Evolutionary conservation across 225 moss, liverwort and hornwort genomes (phyloP), one percentile per base, ranked within the genome.

Genomic region (Straminergon stramineum): DNA sequence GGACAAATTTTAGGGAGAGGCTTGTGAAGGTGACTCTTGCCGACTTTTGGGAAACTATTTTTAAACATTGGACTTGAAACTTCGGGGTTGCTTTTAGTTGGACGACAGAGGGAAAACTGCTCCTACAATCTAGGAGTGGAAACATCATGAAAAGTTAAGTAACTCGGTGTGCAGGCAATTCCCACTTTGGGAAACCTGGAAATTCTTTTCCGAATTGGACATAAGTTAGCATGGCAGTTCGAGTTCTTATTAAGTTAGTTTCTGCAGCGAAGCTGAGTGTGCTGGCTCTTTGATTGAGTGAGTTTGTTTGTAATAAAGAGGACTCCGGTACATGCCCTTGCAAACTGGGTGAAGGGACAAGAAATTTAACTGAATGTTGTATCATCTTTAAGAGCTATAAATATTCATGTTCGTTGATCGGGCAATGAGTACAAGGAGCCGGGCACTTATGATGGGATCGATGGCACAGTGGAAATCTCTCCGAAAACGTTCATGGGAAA

Each of bases 1-100:
- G 0, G 3, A 2, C 1, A 7, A 58, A 27, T 18, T 58, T 27
- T 2, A 58, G 6, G 7, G 11, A 28, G 28, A 60, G 28, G 6
- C 19, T 39, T 41, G 30, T 39, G 39, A 39, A 12, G 28, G 39
- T 3, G 17, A 18, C 28, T 48, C 11, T 79, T 28, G 28, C 28
- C 3, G 0, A 58, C 17, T 56, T 39, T 2, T 5, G 3, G 13
- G 19, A 19, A 39, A 35, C 11, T 35, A 21, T 3, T 4, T 35
- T 23, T 35, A n/a, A 69, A 8, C 13, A 57, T n/a, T 57, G 11
- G 3, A 16, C 8, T 16, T n/a, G 27, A 39, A 57, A 57, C 24
- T 39, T 27, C 27, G 6, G 7, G 57, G 12, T 58, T 58, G 17
- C 17, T 80, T 39, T 57, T 23, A 28, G 27, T n/a, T 57, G 19